Percentiles rank a stretch among this genome's conserved stretches.
These are phyloP conservation scores for Paulownia fortunei DNA, from an alignment of 257 asterid genomes.

Conservation along the genomic window DNA sequence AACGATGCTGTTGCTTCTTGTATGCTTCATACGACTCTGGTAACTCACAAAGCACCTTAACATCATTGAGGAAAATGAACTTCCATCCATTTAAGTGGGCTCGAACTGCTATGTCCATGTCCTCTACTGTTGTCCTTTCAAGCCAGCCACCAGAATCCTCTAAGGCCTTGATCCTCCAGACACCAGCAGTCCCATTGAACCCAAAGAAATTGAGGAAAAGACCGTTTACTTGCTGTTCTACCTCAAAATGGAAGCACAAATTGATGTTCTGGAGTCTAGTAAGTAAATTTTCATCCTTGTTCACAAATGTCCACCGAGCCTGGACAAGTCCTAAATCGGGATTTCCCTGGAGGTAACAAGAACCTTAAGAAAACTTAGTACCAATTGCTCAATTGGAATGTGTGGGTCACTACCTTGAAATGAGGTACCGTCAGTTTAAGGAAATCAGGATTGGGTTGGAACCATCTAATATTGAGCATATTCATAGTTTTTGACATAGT, in stretches of 20 bases:
- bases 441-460: constrained; percentile 89
- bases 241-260: constrained; percentile 93
- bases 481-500: constrained; percentile 81
- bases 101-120: constrained; percentile 92
- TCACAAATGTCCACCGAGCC: constrained; percentile 89
- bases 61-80: constrained; percentile 74
- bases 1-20: constrained; percentile 93
- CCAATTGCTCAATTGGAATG: neutral
- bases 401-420: constrained; percentile 66
- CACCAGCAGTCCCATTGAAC: constrained; percentile 95
- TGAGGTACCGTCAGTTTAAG: constrained; percentile 88
- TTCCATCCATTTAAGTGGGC: constrained; percentile 94
- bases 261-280: constrained; percentile 88
- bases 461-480: constrained; percentile 90
- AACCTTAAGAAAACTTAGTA: neutral
- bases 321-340: constrained; percentile 91
- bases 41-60: constrained; percentile 77
- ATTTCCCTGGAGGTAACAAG: constrained; percentile 61
- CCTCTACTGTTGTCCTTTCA: constrained; percentile 94
- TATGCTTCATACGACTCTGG: constrained; percentile 95
- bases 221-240: constrained; percentile 94
- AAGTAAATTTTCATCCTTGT: constrained; percentile 86
- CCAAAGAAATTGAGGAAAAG: constrained; percentile 84
- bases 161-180: constrained; percentile 91
- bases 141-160: constrained; percentile 99